Evolutionary conservation across 148 eudicot species (phyloP), one percentile per base, ranked within the genome.

Genomic region (Chenopodium quinoa): DNA sequence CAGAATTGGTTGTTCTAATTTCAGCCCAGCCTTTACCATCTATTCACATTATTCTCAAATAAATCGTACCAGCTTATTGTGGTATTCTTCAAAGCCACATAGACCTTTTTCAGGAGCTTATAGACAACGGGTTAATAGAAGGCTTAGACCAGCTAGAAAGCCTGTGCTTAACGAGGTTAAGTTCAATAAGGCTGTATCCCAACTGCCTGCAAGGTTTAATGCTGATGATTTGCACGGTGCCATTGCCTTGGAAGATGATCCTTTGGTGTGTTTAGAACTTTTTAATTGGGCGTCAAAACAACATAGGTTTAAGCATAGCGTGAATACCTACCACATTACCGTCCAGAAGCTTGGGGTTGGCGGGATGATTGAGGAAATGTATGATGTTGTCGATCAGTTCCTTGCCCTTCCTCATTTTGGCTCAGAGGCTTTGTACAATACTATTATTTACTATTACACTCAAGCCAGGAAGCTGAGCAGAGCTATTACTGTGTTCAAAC

Each of bases 281-380:
- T 92, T 90, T 80, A 90, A 88, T 76, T 93, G 96, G 94, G 96
- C 97, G 4, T 85, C 92, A 3, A 85, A 78, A 46, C 90, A 92
- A 71, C 90, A 86, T 60, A 90, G 97, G 83, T 95, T 90, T 58
- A 88, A 86, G 74, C 97, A 95, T 66, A 83, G 86, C 81, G 88
- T 85, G 31, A 71, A 82, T 22, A 91, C 96, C 2, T 93, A 79
- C 80, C 97, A 95, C 50, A 52, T 89, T 46, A 91, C 87, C 0
- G 84, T 95, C 40, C 90, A 91, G 75, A 93, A 87, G 84, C 98
- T 95, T 46, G 98, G 97, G 32, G 86, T 81, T 27, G 92, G 92
- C 0, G 84, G 89, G 76, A 87, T 95, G 90, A 91, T 90, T 40
- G 82, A 89, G 56, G 94, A 93, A 64, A 92, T 95, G 97, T 95